Percentiles rank a stretch among this genome's conserved stretches.
phyloP scores from a whole-genome alignment of 23 red algal genomes.

The Cyanidiococcus yangmingshanensis region DNA sequence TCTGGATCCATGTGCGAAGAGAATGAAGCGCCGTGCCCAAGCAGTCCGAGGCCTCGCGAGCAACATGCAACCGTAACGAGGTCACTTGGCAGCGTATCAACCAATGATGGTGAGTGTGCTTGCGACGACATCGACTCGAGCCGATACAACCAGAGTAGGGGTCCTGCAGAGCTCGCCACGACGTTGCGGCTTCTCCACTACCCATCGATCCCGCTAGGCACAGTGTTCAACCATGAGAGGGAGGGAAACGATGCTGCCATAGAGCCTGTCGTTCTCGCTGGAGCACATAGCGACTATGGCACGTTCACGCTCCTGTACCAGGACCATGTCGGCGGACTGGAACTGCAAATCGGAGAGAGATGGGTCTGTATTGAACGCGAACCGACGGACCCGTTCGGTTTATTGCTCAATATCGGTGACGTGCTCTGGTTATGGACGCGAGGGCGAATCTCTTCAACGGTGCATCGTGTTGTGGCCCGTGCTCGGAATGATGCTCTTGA shows the following conservation, averaged over 20 bases:
- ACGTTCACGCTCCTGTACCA: slow-evolving; percentile 24
- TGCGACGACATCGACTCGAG: too few relatives aligned
- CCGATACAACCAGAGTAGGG: too few relatives aligned
- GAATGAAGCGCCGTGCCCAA: too few relatives aligned
- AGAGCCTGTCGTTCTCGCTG: neutral
- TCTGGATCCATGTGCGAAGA: too few relatives aligned
- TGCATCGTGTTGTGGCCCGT: slow-evolving; percentile 24
- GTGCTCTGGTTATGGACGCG: slow-evolving; percentile 20
- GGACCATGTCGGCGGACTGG: slow-evolving; percentile 9
- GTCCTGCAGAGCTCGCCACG: neutral
- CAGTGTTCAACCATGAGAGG: neutral
- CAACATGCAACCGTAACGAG: too few relatives aligned
- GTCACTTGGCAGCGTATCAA: too few relatives aligned
- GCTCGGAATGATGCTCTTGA: neutral
- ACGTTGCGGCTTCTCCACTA: slow-evolving; percentile 25
- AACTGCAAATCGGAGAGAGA: neutral
- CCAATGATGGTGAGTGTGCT: too few relatives aligned
- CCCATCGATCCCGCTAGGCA: neutral
- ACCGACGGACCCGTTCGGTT: neutral
- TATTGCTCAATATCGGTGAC: slow-evolving; percentile 23
- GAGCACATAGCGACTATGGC: slow-evolving; percentile 28
- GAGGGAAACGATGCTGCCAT: neutral
- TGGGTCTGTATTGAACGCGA: slow-evolving; percentile 1
- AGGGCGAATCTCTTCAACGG: slow-evolving; percentile 20
- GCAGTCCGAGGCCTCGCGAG: too few relatives aligned